phyloP scores from a whole-genome alignment of 164 flowering plant species.

The Stephania cephalantha region DNA sequence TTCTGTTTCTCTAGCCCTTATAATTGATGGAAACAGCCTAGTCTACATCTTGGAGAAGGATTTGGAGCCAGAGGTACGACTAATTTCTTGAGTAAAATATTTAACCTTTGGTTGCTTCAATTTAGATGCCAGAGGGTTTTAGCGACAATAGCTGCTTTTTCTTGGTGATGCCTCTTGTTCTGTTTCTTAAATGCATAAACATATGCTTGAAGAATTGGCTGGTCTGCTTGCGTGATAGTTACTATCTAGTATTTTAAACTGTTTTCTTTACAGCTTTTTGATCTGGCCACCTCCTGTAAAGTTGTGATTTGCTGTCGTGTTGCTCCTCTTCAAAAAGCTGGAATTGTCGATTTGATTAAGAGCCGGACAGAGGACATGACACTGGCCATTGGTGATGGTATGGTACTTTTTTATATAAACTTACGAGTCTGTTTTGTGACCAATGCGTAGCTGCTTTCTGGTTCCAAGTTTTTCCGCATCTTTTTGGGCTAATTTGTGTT shows the following conservation, averaged over 20 bases:
- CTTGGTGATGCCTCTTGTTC: background rate
- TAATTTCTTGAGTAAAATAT: slow-evolving; percentile 3
- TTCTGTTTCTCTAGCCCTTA: slow-evolving; percentile 52
- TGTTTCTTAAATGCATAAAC: background rate
- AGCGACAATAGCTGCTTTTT: background rate
- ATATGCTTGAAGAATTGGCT: background rate
- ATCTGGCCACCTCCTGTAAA: slow-evolving; percentile 71
- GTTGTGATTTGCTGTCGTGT: slow-evolving; percentile 93
- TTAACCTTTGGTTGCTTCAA: background rate
- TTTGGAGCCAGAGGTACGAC: slow-evolving; percentile 65
- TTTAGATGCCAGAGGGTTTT: background rate
- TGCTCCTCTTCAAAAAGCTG: slow-evolving; percentile 96
- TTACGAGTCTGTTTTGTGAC: background rate
- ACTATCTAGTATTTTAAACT: slow-evolving; percentile 3
- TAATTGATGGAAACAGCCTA: slow-evolving; percentile 89
- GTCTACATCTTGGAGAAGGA: slow-evolving; percentile 89
- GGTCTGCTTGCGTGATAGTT: background rate
- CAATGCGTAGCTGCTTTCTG: background rate
- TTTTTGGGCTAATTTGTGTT: background rate
- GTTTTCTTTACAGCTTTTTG: slow-evolving; percentile 57
- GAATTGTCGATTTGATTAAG: slow-evolving; percentile 82
- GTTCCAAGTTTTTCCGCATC: background rate
- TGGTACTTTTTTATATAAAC: background rate
- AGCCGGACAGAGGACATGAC: slow-evolving; percentile 89
- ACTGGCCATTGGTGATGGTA: slow-evolving; percentile 93